Conservation (phyloP, 257 asterid genomes). For the Eustoma russellianum region DNA sequence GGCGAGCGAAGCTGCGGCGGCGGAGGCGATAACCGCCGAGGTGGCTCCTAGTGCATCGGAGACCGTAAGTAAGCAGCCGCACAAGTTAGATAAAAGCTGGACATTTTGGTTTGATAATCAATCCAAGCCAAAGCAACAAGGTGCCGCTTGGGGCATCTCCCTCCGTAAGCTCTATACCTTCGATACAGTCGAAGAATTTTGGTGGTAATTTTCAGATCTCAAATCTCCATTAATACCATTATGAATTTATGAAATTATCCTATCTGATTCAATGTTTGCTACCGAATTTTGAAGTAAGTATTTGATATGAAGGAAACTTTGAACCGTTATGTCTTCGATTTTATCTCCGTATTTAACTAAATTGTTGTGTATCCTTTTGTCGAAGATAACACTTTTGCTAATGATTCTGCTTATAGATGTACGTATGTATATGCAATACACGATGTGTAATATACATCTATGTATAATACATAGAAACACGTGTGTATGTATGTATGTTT, state of each 20-base stretch:
- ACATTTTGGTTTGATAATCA: conserved; percentile 89
- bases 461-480: background rate
- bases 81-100: conserved; percentile 78
- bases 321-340: background rate
- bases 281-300: background rate
- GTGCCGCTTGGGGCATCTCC: conserved; percentile 76
- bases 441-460: background rate
- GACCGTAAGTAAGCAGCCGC: conserved; percentile 39
- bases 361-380: no score
- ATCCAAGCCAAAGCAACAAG: conserved; percentile 75
- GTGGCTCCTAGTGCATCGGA: conserved; percentile 14
- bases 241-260: background rate
- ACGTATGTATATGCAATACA: background rate
- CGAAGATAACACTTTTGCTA: background rate
- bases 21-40: conserved; percentile 30
- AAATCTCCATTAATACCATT: background rate
- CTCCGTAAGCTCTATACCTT: conserved; percentile 69
- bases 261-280: background rate
- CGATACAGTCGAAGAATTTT: conserved; percentile 90
- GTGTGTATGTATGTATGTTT: background rate
- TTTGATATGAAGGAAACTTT: background rate
- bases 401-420: background rate
- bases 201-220: conserved; percentile 48
- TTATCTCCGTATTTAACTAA: background rate
- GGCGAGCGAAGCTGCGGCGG: conserved; percentile 52